Conservation (phyloP, 805 yeast genomes). For the Ogataea zsoltii region DNA sequence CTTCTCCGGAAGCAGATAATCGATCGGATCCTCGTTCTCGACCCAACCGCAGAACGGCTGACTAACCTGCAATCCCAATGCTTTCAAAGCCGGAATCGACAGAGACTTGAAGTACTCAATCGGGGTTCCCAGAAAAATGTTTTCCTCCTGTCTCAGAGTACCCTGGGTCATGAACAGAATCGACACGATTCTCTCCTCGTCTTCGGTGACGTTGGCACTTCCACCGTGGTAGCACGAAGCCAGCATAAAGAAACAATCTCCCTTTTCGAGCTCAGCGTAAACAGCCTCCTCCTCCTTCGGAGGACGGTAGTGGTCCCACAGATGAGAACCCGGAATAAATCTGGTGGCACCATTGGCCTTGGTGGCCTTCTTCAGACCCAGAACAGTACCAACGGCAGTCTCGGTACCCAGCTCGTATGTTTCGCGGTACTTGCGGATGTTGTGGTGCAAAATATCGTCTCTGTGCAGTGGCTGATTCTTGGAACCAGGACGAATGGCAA, state of each 20-base stretch:
- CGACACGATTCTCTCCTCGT: conserved; percentile 22
- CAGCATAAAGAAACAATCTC: conserved; percentile 28
- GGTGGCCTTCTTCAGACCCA: conserved; percentile 29
- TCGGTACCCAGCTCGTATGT: conserved; percentile 16
- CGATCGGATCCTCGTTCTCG: conserved; percentile 2
- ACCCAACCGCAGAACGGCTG: conserved; percentile 10
- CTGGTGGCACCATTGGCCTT: conserved; percentile 34
- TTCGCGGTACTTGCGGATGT: conserved; percentile 17
- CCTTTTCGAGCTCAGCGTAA: conserved; percentile 29
- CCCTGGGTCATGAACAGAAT: conserved; percentile 25
- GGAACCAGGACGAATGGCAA: conserved; percentile 31
- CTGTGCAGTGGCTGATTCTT: conserved; percentile 29
- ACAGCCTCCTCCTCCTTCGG: conserved; percentile 20
- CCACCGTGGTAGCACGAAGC: conserved; percentile 29
- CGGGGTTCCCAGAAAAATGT: conserved; percentile 21
- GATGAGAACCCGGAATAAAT: conserved; percentile 32
- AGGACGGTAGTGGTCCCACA: conserved; percentile 27
- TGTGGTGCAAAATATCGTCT: conserved; percentile 32
- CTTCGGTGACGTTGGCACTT: conserved; percentile 23
- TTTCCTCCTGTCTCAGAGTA: conserved; percentile 27
- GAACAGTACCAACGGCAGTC: conserved; percentile 24
- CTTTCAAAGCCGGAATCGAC: conserved; percentile 8
- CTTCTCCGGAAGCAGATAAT: conserved; percentile 1
- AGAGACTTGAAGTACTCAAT: conserved; percentile 14
- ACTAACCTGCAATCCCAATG: conserved; percentile 15